phyloP scores from a whole-genome alignment of 2,329 filamentous ascomycete species.

The Dryadomyces sulphureus region DNA sequence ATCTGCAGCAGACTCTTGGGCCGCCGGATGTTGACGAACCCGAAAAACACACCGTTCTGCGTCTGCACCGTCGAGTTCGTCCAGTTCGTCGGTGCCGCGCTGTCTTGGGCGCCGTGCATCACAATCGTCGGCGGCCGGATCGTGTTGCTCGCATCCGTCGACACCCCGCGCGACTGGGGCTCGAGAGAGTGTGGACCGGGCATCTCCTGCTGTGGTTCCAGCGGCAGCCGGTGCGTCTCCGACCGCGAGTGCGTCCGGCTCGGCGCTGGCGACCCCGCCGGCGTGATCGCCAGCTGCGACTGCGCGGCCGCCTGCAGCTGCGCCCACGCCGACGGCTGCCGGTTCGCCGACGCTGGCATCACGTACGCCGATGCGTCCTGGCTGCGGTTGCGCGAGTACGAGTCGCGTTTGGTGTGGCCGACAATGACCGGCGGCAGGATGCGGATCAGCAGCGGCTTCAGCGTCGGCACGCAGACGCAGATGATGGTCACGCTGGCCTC shows the following conservation, averaged over 20 bases:
- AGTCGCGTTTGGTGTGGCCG: conserved; percentile 28
- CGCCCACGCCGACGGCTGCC: background rate
- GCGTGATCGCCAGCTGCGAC: too few species aligned
- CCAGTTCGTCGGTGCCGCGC: background rate
- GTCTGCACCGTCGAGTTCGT: background rate
- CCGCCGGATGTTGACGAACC: conserved; percentile 56
- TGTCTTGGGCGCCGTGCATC: background rate
- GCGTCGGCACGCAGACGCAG: conserved; percentile 79
- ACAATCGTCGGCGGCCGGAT: background rate
- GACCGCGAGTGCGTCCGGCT: too few species aligned
- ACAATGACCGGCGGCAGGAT: conserved; percentile 42
- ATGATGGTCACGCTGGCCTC: conserved; percentile 86
- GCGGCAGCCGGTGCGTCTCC: too few species aligned
- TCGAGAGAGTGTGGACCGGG: too few species aligned
- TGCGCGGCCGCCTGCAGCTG: background rate
- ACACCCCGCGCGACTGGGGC: background rate
- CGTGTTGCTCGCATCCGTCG: background rate
- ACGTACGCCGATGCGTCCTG: background rate
- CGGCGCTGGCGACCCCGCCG: too few species aligned
- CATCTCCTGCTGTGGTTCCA: too few species aligned
- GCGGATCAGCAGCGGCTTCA: conserved; percentile 69
- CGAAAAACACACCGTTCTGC: conserved; percentile 45
- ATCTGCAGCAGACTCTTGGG: conserved; percentile 58
- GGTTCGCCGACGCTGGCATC: background rate
- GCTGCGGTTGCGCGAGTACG: conserved; percentile 9